Base-by-base conservation (phyloP, 2,329 filamentous ascomycete genomes). In the Fusarium sp. region DNA sequence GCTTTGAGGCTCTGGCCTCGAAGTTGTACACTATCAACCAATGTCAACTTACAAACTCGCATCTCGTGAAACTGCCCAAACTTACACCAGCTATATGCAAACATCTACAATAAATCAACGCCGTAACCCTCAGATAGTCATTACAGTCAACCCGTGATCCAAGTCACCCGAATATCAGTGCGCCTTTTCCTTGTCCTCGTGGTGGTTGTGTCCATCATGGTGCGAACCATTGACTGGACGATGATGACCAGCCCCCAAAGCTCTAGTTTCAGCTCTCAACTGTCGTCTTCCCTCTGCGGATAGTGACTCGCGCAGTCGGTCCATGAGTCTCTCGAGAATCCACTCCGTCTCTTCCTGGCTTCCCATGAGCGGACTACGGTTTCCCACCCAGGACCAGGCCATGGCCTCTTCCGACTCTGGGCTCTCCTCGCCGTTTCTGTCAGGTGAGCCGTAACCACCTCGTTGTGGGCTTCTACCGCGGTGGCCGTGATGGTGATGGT, bases 381-480 rank as follows among this genome's bases (percentile, higher is more conserved):
- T 86, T 0, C 91, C 92, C 2, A 95, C 87, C 93, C 93, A 95
- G 36, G 91, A 93, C 92, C 93, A 94, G 31, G 70, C 57, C 27
- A 27, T 59, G 46, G 82, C 77, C 46, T 80, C 79, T 3, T 79
- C 75, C 4, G 81, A 75, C 10, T 70, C 68, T 7, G 65, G 38
- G 14, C 75, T 78, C 6, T 63, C 49, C 27, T 49, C 67, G 16
- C 62, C 49, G 2, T n/a, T 55, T 17, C 33, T 57, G 16, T 64
- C 62, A 7, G 63, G 58, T 22, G 62, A 49, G 4, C 61, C 31
- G 3, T 69, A 9, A 24, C 9, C 33, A 35, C 12, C 46, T 33
- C 20, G 33, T 6, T 66, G 22, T 16, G 11, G 42, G 9, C 31
- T 31, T 4, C 29, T 42, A 17, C 31, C 24, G 17, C 62, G 58